These are phyloP conservation scores for Zygotorulaspora mrakii DNA, from an alignment of 1,139 yeast genomes.

Conservation along the genomic window DNA sequence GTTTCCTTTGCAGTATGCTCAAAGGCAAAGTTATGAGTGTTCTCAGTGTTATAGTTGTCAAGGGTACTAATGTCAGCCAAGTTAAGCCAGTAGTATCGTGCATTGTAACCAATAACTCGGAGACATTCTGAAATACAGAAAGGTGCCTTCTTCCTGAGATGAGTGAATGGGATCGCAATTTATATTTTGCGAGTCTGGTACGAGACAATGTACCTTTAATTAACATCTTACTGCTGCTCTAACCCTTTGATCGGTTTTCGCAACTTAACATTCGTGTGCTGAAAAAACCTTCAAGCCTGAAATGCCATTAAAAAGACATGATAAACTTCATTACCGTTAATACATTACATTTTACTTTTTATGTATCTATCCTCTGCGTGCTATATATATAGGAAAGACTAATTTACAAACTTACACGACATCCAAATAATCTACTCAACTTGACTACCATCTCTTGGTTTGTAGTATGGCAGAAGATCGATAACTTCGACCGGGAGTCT, in stretches of 20 bases:
- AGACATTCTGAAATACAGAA: conserved; percentile 23
- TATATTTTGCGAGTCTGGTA: no score
- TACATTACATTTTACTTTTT: conserved; percentile 1
- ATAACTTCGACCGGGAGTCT: conserved; percentile 84
- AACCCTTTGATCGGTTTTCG: no score
- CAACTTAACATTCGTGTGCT: no score
- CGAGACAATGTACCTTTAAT: no score
- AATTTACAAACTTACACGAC: conserved; percentile 5
- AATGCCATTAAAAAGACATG: neutral
- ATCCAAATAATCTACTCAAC: conserved; percentile 51
- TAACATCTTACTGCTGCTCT: no score
- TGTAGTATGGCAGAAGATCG: conserved; percentile 68
- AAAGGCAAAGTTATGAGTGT: conserved; percentile 70
- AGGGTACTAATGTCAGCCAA: conserved; percentile 81
- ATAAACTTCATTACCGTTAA: neutral
- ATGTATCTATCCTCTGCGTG: neutral
- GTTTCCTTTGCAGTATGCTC: conserved; percentile 64
- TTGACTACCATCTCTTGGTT: conserved; percentile 96
- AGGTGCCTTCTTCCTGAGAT: conserved; percentile 12
- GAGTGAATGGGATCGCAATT: neutral
- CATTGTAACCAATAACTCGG: conserved; percentile 33
- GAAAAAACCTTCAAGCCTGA: no score
- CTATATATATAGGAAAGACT: conserved; percentile 1
- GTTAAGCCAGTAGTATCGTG: conserved; percentile 63
- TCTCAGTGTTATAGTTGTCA: conserved; percentile 64